Percentiles rank a stretch among this genome's conserved stretches.
Conservation (phyloP, 1,284 basidiomycete species). For the Boletellus deceptivus region DNA sequence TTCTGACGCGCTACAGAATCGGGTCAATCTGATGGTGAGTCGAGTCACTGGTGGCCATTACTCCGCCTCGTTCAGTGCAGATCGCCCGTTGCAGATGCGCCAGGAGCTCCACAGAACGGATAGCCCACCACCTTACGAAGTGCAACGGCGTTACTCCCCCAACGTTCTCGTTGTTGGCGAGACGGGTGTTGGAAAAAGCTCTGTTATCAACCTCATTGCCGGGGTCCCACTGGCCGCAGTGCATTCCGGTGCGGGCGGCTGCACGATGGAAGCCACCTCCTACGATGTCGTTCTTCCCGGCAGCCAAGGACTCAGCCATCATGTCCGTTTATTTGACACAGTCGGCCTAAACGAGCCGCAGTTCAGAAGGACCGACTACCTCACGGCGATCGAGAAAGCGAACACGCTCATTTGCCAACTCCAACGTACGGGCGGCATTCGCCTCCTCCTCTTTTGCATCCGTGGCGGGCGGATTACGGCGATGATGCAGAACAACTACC, state of each 20-base stretch:
- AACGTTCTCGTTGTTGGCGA: constrained; percentile 31
- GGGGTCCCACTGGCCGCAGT: constrained; percentile 16
- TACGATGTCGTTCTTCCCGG: constrained; percentile 21
- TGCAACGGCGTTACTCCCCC: constrained; percentile 16
- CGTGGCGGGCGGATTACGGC: constrained; percentile 34
- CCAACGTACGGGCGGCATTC: constrained; percentile 31
- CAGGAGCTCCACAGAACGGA: constrained; percentile 7
- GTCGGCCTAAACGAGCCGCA: constrained; percentile 34
- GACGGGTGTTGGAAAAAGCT: constrained; percentile 26
- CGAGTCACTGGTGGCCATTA: neutral
- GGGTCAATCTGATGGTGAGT: constrained; percentile 12
- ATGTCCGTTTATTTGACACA: constrained; percentile 24
- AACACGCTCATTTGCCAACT: constrained; percentile 35
- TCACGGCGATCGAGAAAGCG: constrained; percentile 33
- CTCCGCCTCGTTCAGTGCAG: constrained; percentile 2
- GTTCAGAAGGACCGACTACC: constrained; percentile 21
- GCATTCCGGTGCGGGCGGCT: constrained; percentile 17
- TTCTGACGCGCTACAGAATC: constrained; percentile 2
- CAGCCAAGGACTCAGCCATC: constrained; percentile 5
- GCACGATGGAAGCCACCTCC: constrained; percentile 24
- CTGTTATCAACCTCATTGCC: constrained; percentile 25
- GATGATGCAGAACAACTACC: constrained; percentile 34
- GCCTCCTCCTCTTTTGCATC: constrained; percentile 38
- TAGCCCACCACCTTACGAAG: constrained; percentile 19
- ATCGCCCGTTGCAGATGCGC: constrained; percentile 11